Evolutionary conservation across 2,329 filamentous ascomycete genomes (phyloP), one percentile per base, ranked within the genome.

Genomic region (Cordyceps javanica): DNA sequence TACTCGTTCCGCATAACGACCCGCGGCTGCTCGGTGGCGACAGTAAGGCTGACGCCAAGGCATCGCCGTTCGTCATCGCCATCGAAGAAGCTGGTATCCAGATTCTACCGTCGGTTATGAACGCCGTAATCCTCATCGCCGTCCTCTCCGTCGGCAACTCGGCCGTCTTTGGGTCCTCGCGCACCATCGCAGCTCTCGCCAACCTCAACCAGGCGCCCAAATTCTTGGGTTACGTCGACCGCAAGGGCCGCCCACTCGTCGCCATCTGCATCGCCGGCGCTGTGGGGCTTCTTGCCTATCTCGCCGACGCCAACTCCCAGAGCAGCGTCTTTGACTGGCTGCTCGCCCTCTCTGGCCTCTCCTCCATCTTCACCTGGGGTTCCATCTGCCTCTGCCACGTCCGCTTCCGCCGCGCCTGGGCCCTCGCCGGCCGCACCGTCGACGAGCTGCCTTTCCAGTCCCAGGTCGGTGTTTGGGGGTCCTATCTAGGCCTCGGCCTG

Each of bases 111-210:
- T 92, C 89, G 0, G 82, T 97, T 55, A 95, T 97, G 88, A 97
- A 97, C 72, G 86, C 85, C n/a, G 91, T 97, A 60, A 96, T 97
- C 69, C 85, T 97, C 68, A 85, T 96, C 61, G 88, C 92, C 21
- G 91, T 96, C 23, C 76, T 97, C 23, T 95, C 90, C 0, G 92
- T 97, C 60, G 91, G 91, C 59, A 97, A 96, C 72, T 93, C 90
- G 7, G 87, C 91, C 60, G 87, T 97, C 60, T 97, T 96, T 66
- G 93, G 91, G 36, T 93, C 90, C 25, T 95, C 90, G 1, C 86
- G 93, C 65, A 97, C 92, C 2, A 83, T 97, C 8, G 90, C 91
- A 26, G 91, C 92, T 3, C 82, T 97, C 2, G 91, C 92, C 45
- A 91, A 96, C 70, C 91, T 95, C 71, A 82, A 86, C 57, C 91